phyloP scores from a whole-genome alignment of 2,329 filamentous ascomycete species.

The Colletotrichum tabaci region DNA sequence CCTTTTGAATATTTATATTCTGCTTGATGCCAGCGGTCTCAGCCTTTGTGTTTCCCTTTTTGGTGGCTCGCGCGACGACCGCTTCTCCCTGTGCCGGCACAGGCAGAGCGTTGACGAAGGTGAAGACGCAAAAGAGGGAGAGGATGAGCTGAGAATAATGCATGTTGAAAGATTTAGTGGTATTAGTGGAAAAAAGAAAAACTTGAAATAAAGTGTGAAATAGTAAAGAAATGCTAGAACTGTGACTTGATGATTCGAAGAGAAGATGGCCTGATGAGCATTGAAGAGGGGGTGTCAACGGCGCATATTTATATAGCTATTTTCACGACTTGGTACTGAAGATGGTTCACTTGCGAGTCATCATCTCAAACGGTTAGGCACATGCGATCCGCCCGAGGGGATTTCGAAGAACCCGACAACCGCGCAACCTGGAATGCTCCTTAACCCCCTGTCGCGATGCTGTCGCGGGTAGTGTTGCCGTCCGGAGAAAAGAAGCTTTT shows the following conservation, averaged over 20 bases:
- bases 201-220: neutral
- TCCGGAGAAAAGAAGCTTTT: neutral
- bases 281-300: fast-evolving
- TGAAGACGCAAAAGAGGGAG: constrained; percentile 25
- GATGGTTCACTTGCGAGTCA: neutral
- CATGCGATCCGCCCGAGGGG: neutral
- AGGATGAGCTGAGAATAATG: constrained; percentile 23
- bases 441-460: constrained; percentile 7
- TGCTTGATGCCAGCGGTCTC: constrained; percentile 21
- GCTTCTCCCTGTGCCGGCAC: constrained; percentile 18
- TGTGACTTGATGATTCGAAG: neutral
- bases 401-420: neutral
- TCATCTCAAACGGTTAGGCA: neutral
- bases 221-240: neutral
- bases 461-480: neutral
- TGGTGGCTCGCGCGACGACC: constrained; percentile 19
- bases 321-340: neutral
- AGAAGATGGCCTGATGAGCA: neutral
- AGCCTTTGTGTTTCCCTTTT: neutral
- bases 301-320: constrained; percentile 2
- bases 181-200: no score
- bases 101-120: constrained; percentile 26
- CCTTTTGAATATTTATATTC: constrained; percentile 30
- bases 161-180: neutral
- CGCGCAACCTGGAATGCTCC: no score